phyloP scores from a whole-genome alignment of 2,329 filamentous ascomycete genomes.

The Cladosporium sp. region DNA sequence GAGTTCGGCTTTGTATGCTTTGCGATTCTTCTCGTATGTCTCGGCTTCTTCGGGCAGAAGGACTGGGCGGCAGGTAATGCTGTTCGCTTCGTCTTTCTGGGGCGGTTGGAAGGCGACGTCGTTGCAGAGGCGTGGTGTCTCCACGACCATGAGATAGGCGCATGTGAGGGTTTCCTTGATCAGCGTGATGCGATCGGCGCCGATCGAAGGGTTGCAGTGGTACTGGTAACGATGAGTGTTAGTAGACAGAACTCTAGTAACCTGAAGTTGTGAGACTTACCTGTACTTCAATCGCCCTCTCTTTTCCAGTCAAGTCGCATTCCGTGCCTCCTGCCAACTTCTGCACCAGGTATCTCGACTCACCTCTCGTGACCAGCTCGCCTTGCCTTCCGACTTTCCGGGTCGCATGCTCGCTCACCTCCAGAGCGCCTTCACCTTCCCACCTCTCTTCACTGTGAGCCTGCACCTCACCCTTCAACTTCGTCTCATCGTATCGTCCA shows the following conservation, averaged over 20 bases:
- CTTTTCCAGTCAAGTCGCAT: conserved; percentile 81
- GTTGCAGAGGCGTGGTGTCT: conserved; percentile 83
- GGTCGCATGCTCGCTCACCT: conserved; percentile 33
- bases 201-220: conserved; percentile 73
- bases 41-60: conserved; percentile 56
- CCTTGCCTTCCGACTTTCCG: conserved; percentile 51
- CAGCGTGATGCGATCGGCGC: conserved; percentile 76
- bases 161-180: conserved; percentile 93
- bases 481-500: conserved; percentile 57
- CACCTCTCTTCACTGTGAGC: conserved; percentile 31
- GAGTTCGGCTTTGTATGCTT: conserved; percentile 22
- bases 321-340: conserved; percentile 74
- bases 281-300: conserved; percentile 82
- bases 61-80: conserved; percentile 74
- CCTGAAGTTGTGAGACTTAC: conserved; percentile 31
- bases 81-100: conserved; percentile 71
- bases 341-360: conserved; percentile 84
- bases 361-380: conserved; percentile 72
- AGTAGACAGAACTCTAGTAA: neutral
- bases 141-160: conserved; percentile 88
- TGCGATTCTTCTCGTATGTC: conserved; percentile 33
- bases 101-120: conserved; percentile 85
- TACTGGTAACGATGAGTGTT: conserved; percentile 47
- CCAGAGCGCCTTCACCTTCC: conserved; percentile 30
- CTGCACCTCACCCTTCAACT: conserved; percentile 31